phyloP scores from a whole-genome alignment of 768 basidiomycete species.

The Agaricus blazei region DNA sequence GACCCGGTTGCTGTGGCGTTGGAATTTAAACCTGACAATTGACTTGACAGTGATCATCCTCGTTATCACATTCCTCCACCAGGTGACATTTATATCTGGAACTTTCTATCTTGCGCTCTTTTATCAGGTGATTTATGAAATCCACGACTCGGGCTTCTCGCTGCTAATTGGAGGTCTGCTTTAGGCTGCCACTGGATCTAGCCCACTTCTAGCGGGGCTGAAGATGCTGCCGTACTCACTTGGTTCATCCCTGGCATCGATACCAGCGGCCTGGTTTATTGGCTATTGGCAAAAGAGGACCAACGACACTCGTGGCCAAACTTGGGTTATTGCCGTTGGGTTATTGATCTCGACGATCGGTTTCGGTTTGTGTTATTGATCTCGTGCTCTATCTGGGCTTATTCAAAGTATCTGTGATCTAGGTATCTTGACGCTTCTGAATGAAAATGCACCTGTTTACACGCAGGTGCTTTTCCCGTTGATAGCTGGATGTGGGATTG shows the following conservation, averaged over 20 bases:
- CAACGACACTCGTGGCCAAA: constrained; percentile 58
- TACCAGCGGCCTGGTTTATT: constrained; percentile 85
- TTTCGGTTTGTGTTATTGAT: constrained; percentile 51
- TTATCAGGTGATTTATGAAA: constrained; percentile 55
- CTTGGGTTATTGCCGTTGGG: constrained; percentile 57
- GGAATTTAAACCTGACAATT: constrained; percentile 14
- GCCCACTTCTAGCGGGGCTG: constrained; percentile 69
- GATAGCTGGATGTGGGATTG: constrained; percentile 71
- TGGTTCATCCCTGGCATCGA: constrained; percentile 78
- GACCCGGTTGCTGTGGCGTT: constrained; percentile 9
- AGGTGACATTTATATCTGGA: constrained; percentile 77
- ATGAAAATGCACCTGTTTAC: constrained; percentile 41
- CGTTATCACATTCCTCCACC: constrained; percentile 71
- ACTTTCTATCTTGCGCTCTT: constrained; percentile 84
- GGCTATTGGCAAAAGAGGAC: constrained; percentile 56
- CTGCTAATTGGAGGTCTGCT: constrained; percentile 9
- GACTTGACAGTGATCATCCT: constrained; percentile 53
- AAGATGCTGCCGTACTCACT: constrained; percentile 80
- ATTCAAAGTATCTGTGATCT: constrained; percentile 15
- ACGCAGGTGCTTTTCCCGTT: constrained; percentile 57
- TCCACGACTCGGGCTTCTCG: constrained; percentile 9
- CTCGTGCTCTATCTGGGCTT: constrained; percentile 8
- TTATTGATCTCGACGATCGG: constrained; percentile 63
- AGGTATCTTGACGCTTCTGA: constrained; percentile 67
- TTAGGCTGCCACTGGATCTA: constrained; percentile 65